Conservation (phyloP, 805 yeast species). For the Dipodascus albidus region DNA sequence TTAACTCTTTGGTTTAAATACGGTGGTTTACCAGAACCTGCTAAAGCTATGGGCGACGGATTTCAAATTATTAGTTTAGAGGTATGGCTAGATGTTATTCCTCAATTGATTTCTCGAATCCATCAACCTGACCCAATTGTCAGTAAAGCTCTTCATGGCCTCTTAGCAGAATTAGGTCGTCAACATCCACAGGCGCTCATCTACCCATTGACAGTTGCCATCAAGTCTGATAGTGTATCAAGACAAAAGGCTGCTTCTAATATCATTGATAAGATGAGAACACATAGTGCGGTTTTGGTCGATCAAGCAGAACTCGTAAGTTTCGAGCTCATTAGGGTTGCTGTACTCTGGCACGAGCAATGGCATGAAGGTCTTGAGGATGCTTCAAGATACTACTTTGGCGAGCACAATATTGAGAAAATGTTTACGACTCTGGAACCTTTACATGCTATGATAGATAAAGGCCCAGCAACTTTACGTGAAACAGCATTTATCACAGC, state of each 20-base stretch:
- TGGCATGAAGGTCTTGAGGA: constrained; percentile 98
- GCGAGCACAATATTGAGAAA: constrained; percentile 87
- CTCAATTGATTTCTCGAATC: constrained; percentile 90
- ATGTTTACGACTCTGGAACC: constrained; percentile 91
- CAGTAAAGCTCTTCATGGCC: constrained; percentile 63
- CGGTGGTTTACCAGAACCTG: constrained; percentile 89
- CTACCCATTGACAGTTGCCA: constrained; percentile 91
- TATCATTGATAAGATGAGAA: constrained; percentile 83
- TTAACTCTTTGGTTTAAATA: constrained; percentile 91
- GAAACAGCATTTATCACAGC: constrained; percentile 89
- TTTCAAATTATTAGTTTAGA: constrained; percentile 81
- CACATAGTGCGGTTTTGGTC: constrained; percentile 74
- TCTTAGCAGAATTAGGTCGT: constrained; percentile 79
- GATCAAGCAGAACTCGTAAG: constrained; percentile 93
- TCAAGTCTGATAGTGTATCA: constrained; percentile 80
- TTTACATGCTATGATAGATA: constrained; percentile 68
- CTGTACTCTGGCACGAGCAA: constrained; percentile 93
- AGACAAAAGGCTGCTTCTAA: constrained; percentile 87
- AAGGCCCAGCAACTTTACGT: constrained; percentile 78
- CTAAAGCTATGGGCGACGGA: constrained; percentile 83
- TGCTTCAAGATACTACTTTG: constrained; percentile 87
- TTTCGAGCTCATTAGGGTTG: constrained; percentile 84
- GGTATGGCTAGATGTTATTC: constrained; percentile 90
- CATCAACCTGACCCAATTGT: constrained; percentile 90
- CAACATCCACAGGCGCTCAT: constrained; percentile 97